Evolutionary conservation across 2,329 filamentous ascomycete species (phyloP).

Genomic region (Sclerotinia spermophila): DNA sequence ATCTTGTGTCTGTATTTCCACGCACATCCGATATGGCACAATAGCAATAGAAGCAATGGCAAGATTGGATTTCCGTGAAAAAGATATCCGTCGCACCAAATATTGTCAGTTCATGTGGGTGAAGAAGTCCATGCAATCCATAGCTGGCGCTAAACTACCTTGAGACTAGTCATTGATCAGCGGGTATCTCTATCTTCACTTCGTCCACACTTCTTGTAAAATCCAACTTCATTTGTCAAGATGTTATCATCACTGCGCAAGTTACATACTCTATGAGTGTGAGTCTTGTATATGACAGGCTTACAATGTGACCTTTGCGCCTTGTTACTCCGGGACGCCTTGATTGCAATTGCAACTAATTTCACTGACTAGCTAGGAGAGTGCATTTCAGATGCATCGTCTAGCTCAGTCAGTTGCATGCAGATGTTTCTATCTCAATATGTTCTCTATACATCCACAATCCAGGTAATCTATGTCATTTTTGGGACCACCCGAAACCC

Average conservation of each 20-base stretch:
- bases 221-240: neutral
- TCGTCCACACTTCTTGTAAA: neutral
- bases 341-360: neutral
- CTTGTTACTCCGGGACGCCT: neutral
- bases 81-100: neutral
- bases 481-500: neutral
- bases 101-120: neutral
- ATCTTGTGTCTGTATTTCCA: neutral
- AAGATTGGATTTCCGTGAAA: neutral
- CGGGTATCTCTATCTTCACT: neutral
- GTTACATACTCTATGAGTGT: no score
- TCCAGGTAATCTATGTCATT: neutral
- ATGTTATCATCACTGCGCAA: neutral
- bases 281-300: neutral
- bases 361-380: neutral
- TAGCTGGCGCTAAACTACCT: neutral
- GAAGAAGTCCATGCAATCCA: neutral
- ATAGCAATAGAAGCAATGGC: neutral
- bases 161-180: neutral
- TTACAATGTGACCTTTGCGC: neutral
- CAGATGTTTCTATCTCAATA: neutral
- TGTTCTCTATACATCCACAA: no score
- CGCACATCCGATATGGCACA: neutral
- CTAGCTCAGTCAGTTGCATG: neutral
- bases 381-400: neutral